Base-by-base conservation (phyloP, 2,329 filamentous ascomycete species). In the Pezicula radicicola region DNA sequence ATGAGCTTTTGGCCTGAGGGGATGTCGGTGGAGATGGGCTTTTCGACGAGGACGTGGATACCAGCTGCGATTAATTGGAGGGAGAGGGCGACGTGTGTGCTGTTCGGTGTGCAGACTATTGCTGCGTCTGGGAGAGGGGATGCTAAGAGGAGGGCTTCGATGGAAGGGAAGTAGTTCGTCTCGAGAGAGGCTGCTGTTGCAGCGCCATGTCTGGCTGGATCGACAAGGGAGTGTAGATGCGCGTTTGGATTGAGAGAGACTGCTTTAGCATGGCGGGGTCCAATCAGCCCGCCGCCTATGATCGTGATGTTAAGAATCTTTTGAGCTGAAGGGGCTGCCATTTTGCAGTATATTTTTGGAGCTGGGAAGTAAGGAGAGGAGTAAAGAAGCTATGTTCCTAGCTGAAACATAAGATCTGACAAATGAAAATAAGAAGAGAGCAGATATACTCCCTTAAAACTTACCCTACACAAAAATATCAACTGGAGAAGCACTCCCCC, bases 71-170 rank as follows among this genome's bases (percentile, higher is more conserved):
- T 68, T 1, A 84, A 68, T 37, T 76, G 69, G n/a, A 70, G 72
- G 2, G 77, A 68, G 1, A 83, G 54, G 0, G 74, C 46, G 4
- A 80, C 79, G 53, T 84, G 81, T 0, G 78, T 82, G 57, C 78
- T 72, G 58, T 83, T 84, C 2, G 81, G 81, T 0, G 80, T 84
- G 69, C 80, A 81, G 46, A 84, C 73, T 39, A 84, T 76, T 19
- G 79, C 79, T 35, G 75, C 79, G 46, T 80, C 72, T 10, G 79
- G 77, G n/a, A 66, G 69, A 41, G 65, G 40, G 6, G 56, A 28
- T 0, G 69, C 71, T 5, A 63, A 56, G 0, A 83, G 59, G 55
- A 83, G 70, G 0, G 68, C 66, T 3, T 70, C 47, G 2, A 82
- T 64, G 4, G 74, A 70, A 1, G 61, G 18, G 55, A 70, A 77